A percentile compares a stretch with the other conserved stretches of the same genome.
Conservation (phyloP, 345 rosid species). For the Sisymbrium altissimum region DNA sequence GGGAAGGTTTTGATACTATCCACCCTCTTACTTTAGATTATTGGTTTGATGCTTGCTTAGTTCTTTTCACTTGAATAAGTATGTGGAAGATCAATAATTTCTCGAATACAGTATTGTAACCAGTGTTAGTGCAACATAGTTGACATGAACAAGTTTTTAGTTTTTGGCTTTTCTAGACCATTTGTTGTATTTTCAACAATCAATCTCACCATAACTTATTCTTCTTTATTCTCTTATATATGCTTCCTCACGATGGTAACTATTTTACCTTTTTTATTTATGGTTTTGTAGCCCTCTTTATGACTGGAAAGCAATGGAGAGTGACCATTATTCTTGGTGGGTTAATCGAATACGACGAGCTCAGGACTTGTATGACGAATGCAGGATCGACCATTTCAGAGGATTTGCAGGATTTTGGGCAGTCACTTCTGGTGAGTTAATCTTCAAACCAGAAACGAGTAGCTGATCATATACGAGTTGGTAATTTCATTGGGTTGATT, state of each 20-base stretch:
- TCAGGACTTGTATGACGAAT: constrained; percentile 73
- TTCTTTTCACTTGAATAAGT: background rate
- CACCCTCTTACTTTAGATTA: background rate
- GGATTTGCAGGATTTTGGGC: constrained; percentile 99
- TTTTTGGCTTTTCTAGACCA: background rate
- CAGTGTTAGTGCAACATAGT: background rate
- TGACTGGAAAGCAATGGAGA: constrained; percentile 93
- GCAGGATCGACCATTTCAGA: constrained; percentile 94
- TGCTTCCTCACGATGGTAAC: background rate
- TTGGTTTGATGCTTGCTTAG: background rate
- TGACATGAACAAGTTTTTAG: background rate
- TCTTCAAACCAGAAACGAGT: constrained; percentile 17
- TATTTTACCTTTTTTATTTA: background rate
- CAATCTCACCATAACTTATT: background rate
- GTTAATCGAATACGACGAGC: constrained; percentile 68
- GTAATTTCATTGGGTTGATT: background rate
- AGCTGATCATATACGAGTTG: background rate
- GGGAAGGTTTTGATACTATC: constrained; percentile 60
- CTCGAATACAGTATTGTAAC: background rate
- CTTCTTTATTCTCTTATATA: background rate
- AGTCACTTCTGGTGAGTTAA: constrained; percentile 71
- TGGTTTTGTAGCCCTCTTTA: constrained; percentile 71
- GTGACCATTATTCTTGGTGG: constrained; percentile 91
- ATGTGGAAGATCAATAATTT: background rate
- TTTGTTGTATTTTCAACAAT: constrained; percentile 5